phyloP scores from a whole-genome alignment of 371 early-diverging fungal species.

The Zancudomyces culisetae region DNA sequence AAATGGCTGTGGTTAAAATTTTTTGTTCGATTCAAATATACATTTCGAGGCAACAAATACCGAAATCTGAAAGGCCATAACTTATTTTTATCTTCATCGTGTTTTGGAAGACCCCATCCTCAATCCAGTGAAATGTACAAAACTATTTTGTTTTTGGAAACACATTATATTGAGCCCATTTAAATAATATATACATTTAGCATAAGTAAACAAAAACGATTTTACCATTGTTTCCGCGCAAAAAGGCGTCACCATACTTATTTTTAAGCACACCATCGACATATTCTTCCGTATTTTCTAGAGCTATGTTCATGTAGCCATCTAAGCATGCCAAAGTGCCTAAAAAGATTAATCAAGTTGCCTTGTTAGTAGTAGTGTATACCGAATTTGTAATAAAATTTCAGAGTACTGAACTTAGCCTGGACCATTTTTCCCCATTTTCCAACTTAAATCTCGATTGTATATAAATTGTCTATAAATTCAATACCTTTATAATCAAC shows the following conservation, averaged over 20 bases:
- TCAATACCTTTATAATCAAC: slow-evolving; percentile 73
- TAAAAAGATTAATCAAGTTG: slow-evolving; percentile 8
- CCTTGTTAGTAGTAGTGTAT: background rate
- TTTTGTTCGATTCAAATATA: no score
- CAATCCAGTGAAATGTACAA: no score
- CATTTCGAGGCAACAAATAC: no score
- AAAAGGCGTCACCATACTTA: slow-evolving; percentile 86
- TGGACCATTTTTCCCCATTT: background rate
- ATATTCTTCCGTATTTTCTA: slow-evolving; percentile 90
- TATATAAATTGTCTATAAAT: background rate
- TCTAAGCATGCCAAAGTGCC: slow-evolving; percentile 88
- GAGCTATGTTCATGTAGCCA: slow-evolving; percentile 97
- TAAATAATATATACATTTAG: no score
- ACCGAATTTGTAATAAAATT: background rate
- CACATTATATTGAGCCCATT: no score
- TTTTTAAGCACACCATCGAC: slow-evolving; percentile 80
- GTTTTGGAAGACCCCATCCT: no score
- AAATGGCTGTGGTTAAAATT: no score
- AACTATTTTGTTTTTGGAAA: no score
- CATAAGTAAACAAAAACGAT: no score
- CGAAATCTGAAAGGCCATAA: no score
- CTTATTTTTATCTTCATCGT: no score
- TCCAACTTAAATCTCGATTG: background rate
- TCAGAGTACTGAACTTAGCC: background rate
- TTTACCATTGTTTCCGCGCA: slow-evolving; percentile 83